Conservation (phyloP, 2,329 filamentous ascomycete species). For the Alternaria tenuissima region DNA sequence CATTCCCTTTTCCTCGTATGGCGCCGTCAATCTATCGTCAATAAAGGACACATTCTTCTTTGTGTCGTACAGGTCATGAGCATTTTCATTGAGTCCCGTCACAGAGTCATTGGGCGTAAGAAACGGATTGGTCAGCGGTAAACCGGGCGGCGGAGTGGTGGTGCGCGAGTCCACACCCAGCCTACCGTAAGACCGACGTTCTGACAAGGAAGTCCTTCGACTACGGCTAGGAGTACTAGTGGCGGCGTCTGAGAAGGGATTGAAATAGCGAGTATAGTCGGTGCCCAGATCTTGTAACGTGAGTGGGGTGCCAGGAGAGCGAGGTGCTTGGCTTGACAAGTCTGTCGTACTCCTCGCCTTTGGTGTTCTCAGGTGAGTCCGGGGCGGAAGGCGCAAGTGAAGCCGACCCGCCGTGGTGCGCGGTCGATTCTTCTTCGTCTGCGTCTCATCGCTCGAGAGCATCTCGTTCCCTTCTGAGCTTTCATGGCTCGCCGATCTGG, state of each 20-base stretch:
- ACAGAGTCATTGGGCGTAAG: slow-evolving; percentile 41
- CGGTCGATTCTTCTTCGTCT: slow-evolving; percentile 6
- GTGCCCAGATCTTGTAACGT: slow-evolving; percentile 43
- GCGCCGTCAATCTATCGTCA: slow-evolving; percentile 58
- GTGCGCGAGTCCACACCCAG: slow-evolving; percentile 17
- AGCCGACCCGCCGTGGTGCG: slow-evolving; percentile 8
- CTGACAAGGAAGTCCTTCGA: slow-evolving; percentile 30
- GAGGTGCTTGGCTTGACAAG: slow-evolving; percentile 17
- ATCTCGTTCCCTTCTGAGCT: background rate
- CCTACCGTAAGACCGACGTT: slow-evolving; percentile 16
- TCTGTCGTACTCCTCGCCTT: slow-evolving; percentile 30
- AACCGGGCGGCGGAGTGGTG: slow-evolving; percentile 24
- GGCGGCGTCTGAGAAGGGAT: slow-evolving; percentile 38
- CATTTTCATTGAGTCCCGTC: slow-evolving; percentile 32
- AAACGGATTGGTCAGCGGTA: slow-evolving; percentile 34
- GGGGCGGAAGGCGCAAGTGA: slow-evolving; percentile 21
- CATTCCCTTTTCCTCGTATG: slow-evolving; percentile 53
- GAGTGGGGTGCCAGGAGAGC: slow-evolving; percentile 27
- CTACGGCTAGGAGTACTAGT: slow-evolving; percentile 32
- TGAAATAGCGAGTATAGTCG: slow-evolving; percentile 50
- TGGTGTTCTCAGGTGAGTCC: slow-evolving; percentile 20
- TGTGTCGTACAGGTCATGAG: slow-evolving; percentile 29
- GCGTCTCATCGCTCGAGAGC: slow-evolving; percentile 19
- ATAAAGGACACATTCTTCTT: slow-evolving; percentile 51
- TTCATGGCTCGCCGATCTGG: slow-evolving; percentile 8